phyloP scores from a whole-genome alignment of 176 grass and related monocot genomes.

The Ensete glaucum region DNA sequence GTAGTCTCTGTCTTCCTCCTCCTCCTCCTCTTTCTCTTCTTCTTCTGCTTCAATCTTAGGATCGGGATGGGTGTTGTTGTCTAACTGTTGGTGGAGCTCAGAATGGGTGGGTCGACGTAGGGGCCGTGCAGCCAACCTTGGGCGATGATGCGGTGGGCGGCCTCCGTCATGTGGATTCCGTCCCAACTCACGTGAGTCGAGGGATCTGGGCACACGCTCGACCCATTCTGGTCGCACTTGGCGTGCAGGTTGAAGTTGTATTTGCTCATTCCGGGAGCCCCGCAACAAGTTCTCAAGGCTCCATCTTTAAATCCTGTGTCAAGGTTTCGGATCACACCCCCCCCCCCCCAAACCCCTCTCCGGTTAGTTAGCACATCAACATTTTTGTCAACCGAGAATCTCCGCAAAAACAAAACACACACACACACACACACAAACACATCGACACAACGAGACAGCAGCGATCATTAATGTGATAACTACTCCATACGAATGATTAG shows the following conservation, averaged over 20 bases:
- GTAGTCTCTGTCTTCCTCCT: background rate
- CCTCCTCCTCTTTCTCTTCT: no score
- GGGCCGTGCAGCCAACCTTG: slow-evolving; percentile 70
- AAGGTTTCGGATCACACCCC: background rate
- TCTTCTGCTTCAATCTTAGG: no score
- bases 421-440: no score
- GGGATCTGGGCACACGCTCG: slow-evolving; percentile 37
- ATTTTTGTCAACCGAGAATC: no score
- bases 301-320: slow-evolving; percentile 9
- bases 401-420: no score
- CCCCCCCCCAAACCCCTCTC: no score
- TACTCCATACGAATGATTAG: no score
- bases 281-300: slow-evolving; percentile 54
- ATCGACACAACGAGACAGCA: no score
- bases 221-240: slow-evolving; percentile 60
- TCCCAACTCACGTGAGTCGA: slow-evolving; percentile 87
- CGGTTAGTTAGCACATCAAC: no score
- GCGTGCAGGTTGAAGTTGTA: slow-evolving; percentile 88
- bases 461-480: no score
- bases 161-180: slow-evolving; percentile 78
- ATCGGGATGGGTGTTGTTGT: background rate
- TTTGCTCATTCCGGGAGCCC: slow-evolving; percentile 31
- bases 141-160: slow-evolving; percentile 58
- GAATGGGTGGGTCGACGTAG: slow-evolving; percentile 43
- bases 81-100: slow-evolving; percentile 5